Percentiles rank a stretch among this genome's conserved stretches.
These are phyloP conservation scores for Hypoxylon fragiforme DNA, from an alignment of 495 filamentous ascomycete genomes.

Conservation along the genomic window DNA sequence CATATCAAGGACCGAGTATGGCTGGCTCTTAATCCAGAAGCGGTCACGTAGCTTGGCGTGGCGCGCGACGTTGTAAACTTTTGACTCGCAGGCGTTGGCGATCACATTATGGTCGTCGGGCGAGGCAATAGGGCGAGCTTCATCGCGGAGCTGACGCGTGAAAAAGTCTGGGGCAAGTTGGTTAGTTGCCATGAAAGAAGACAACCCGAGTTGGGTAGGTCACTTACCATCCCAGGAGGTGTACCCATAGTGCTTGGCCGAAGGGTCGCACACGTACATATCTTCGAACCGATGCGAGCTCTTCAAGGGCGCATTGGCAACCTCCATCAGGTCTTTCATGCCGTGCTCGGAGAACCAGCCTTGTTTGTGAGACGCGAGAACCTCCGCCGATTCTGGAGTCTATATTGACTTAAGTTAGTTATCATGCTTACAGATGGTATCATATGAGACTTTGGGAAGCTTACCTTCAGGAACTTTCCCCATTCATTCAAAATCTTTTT, in stretches of 20 bases:
- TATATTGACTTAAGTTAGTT: slow-evolving; percentile 12
- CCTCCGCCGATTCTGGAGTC: slow-evolving; percentile 60
- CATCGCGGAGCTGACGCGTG: slow-evolving; percentile 59
- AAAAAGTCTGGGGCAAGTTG: slow-evolving; percentile 62
- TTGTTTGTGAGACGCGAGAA: slow-evolving; percentile 50
- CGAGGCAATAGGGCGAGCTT: slow-evolving; percentile 60
- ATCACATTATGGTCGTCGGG: slow-evolving; percentile 60
- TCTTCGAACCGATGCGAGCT: slow-evolving; percentile 55
- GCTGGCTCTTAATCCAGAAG: slow-evolving; percentile 74
- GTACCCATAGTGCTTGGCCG: slow-evolving; percentile 58
- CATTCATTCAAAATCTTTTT: slow-evolving; percentile 71
- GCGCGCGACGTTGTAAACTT: slow-evolving; percentile 50
- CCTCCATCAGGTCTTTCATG: slow-evolving; percentile 48
- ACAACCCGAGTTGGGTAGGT: background rate
- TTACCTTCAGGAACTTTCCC: slow-evolving; percentile 60
- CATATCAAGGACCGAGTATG: slow-evolving; percentile 67
- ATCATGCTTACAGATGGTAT: background rate
- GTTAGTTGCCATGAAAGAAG: background rate
- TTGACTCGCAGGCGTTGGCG: slow-evolving; percentile 68
- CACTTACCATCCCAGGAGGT: slow-evolving; percentile 67
- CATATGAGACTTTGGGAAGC: background rate
- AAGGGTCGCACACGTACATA: slow-evolving; percentile 56
- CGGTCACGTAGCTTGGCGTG: slow-evolving; percentile 50
- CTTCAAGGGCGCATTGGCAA: slow-evolving; percentile 49
- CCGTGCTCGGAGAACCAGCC: slow-evolving; percentile 67